Conservation (phyloP, 2,329 filamentous ascomycete species). For the Microcyclospora tardicrescens region DNA sequence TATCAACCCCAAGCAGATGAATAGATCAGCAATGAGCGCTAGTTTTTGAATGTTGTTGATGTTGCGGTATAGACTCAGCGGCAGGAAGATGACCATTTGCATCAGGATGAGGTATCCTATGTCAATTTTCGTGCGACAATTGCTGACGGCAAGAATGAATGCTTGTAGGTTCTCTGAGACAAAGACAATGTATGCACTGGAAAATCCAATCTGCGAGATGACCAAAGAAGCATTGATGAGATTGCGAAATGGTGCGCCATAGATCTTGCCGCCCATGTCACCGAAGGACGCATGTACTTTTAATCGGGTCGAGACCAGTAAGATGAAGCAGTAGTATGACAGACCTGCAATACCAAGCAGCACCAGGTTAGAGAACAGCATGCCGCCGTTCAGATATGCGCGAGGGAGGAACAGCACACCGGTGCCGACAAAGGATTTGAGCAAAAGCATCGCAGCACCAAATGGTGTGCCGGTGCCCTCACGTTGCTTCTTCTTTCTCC, state of each 20-base stretch:
- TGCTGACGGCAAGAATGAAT: conserved; percentile 79
- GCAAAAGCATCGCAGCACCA: conserved; percentile 68
- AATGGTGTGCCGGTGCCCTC: conserved; percentile 66
- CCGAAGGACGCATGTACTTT: conserved; percentile 86
- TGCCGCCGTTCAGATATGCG: conserved; percentile 89
- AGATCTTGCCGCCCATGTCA: conserved; percentile 86
- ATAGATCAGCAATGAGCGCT: conserved; percentile 81
- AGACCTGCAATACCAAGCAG: conserved; percentile 73
- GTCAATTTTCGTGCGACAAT: conserved; percentile 74
- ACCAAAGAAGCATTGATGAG: conserved; percentile 87
- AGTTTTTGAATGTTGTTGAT: conserved; percentile 96
- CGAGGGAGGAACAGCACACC: conserved; percentile 86
- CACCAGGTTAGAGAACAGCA: conserved; percentile 90
- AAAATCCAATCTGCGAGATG: conserved; percentile 88
- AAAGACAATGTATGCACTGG: conserved; percentile 92
- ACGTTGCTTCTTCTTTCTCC: conserved; percentile 61
- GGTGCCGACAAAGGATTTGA: conserved; percentile 97
- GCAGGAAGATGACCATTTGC: conserved; percentile 90
- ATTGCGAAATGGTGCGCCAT: conserved; percentile 77
- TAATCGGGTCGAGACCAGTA: conserved; percentile 75
- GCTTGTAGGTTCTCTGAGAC: conserved; percentile 92
- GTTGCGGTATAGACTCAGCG: conserved; percentile 84
- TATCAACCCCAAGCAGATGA: conserved; percentile 79
- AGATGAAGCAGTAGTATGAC: conserved; percentile 95
- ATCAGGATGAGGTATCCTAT: conserved; percentile 85